Percentiles rank a stretch among this genome's conserved stretches.
phyloP scores from a whole-genome alignment of 75 land plant genomes.

The Pinus tabuliformis region DNA sequence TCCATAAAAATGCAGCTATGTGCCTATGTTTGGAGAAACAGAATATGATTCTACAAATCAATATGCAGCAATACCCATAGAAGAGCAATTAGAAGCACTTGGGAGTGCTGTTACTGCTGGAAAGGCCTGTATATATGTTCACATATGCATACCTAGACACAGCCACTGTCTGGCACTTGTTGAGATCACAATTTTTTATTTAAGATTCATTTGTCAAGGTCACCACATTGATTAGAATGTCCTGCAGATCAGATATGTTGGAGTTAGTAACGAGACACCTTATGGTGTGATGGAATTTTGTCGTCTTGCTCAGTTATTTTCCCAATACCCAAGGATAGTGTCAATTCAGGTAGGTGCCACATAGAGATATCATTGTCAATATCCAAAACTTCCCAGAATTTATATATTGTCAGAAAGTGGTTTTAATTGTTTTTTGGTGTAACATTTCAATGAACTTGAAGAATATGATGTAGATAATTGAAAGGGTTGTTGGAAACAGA shows the following conservation, averaged over 20 bases:
- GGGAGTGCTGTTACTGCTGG: conserved; percentile 64
- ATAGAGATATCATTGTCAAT: not conserved
- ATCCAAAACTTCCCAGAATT: not conserved
- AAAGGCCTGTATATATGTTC: conserved; percentile 34
- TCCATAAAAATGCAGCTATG: conserved; percentile 50
- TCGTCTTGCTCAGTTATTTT: conserved; percentile 34
- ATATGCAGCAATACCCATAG: conserved; percentile 51
- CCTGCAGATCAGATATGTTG: conserved; percentile 78
- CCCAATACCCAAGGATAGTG: conserved; percentile 38
- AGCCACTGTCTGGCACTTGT: too few relatives aligned
- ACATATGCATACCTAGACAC: too few relatives aligned
- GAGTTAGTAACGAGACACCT: conserved; percentile 93
- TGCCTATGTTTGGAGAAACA: conserved; percentile 95
- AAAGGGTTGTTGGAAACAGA: conserved; percentile 35
- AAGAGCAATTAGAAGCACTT: conserved; percentile 80
- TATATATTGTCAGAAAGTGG: not conserved
- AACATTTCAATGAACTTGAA: not conserved
- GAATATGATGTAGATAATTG: not conserved
- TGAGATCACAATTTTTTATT: not conserved
- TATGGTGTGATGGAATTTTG: conserved; percentile 89
- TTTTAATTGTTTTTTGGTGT: not conserved
- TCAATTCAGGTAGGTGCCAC: conserved; percentile 60
- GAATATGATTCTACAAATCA: conserved; percentile 68
- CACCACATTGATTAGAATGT: not conserved
- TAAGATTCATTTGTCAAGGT: not conserved